Base-by-base conservation (phyloP, 73 alveolate genomes). In the Tetrahymena thermophila region DNA sequence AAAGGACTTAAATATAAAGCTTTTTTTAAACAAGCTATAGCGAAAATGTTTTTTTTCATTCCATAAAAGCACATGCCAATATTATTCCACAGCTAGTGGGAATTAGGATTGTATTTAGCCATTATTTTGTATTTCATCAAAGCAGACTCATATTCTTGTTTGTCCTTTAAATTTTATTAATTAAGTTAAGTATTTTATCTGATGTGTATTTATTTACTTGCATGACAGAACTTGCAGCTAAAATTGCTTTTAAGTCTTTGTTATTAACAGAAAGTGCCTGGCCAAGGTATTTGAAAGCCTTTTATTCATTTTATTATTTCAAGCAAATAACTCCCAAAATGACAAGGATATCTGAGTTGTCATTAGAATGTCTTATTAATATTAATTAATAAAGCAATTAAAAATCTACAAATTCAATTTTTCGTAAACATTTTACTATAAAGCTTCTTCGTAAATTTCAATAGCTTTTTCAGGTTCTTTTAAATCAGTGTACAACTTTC, bases 1-100 rank as follows among this genome's bases (percentile, higher is more conserved):
- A 97, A 97, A 94, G 99, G 99, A n/a, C 96, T 96, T 42, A 97
- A 94, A 94, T 97, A 97, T 35, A 97, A 93, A 3, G 99, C 99
- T 93, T 96, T 94, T 94, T 96, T 97, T 40, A 97, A 85, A 56
- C 99, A 96, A 25, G 97, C 96, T 17, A 97, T 83, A 6, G 99
- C 98, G 85, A 96, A 94, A 11, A 96, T 95, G 56, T 94, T 94
- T 95, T 97, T 96, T 34, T 96, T 95, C 94, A 94, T 96, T 15
- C 98, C 97, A 37, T 95, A 97, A 96, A 58, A 97, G 93, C 96
- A 94, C 98, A 97, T 96, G 0, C 98, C 99, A 43, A 97, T 83
- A 96, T 97, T 97, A 96, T 97, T 97, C 98, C 98, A 97, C n/a
- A 97, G 40, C 31, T 96, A 95, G 14, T 97, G 97, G 0, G 98